These are phyloP conservation scores for Dothistroma pini DNA, from an alignment of 2,329 filamentous ascomycete species.

Conservation along the genomic window DNA sequence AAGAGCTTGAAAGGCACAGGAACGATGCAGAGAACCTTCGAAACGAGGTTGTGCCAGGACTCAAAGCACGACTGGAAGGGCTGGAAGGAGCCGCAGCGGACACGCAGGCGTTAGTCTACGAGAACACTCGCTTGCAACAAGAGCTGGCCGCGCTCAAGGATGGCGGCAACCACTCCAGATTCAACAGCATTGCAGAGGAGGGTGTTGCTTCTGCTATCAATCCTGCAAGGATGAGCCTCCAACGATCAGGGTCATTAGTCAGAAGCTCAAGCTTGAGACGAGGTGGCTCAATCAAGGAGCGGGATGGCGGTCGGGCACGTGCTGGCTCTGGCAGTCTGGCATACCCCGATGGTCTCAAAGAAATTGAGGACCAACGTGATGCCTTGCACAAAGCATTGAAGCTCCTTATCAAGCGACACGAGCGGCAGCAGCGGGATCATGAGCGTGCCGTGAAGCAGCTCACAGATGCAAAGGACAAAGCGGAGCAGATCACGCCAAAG, in stretches of 20 bases:
- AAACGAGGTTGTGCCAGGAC: conserved; percentile 78
- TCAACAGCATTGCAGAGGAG: conserved; percentile 62
- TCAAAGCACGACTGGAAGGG: conserved; percentile 72
- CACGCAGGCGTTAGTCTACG: conserved; percentile 69
- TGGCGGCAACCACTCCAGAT: conserved; percentile 44
- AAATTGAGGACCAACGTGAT: conserved; percentile 90
- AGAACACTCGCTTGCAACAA: conserved; percentile 81
- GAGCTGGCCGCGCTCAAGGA: conserved; percentile 67
- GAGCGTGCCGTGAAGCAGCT: conserved; percentile 74
- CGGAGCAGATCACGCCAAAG: conserved; percentile 63
- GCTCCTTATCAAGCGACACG: conserved; percentile 79
- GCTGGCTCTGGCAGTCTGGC: conserved; percentile 41
- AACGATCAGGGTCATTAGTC: conserved; percentile 56
- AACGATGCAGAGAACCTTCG: conserved; percentile 90
- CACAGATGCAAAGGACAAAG: conserved; percentile 72
- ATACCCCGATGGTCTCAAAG: conserved; percentile 59
- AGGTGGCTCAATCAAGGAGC: conserved; percentile 32
- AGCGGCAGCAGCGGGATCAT: conserved; percentile 78
- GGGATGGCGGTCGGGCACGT: conserved; percentile 39
- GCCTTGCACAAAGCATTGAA: conserved; percentile 84
- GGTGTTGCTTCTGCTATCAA: conserved; percentile 35
- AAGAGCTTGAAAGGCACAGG: conserved; percentile 74
- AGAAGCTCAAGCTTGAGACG: conserved; percentile 42
- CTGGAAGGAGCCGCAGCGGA: conserved; percentile 71
- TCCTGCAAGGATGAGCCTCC: conserved; percentile 38